Conservation (phyloP, 306 rosid genomes). For the Morella rubra region DNA sequence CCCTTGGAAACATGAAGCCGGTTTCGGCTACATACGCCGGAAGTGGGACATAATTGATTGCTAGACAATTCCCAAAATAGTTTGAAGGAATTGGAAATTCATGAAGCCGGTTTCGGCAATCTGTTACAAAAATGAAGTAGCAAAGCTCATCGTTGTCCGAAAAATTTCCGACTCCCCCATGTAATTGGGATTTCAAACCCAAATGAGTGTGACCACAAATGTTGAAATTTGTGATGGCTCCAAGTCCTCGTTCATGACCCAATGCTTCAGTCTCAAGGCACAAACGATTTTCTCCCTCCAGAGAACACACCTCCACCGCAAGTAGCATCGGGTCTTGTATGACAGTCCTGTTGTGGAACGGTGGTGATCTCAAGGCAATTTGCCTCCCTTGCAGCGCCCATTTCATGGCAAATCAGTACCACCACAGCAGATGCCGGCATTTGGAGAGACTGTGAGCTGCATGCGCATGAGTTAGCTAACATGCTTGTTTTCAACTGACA, state of each 20-base stretch:
- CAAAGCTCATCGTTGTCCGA: neutral
- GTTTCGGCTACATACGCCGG: neutral
- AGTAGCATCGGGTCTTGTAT: slow-evolving; percentile 29
- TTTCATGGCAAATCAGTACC: slow-evolving; percentile 20
- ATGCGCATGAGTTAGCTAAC: slow-evolving; percentile 20
- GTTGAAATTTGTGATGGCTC: slow-evolving; percentile 24
- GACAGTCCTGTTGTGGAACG: slow-evolving; percentile 21
- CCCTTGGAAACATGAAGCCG: too few species aligned
- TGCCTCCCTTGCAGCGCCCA: slow-evolving; percentile 21
- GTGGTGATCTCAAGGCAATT: slow-evolving; percentile 10
- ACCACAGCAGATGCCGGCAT: slow-evolving; percentile 19
- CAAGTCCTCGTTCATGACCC: neutral
- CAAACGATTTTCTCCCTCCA: slow-evolving; percentile 15
- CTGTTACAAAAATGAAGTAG: neutral
- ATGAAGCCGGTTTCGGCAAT: neutral
- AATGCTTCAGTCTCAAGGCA: slow-evolving; percentile 24
- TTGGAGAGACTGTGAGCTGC: slow-evolving; percentile 29
- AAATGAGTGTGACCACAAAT: slow-evolving; percentile 34
- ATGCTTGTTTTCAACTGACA: neutral
- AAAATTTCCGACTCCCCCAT: neutral
- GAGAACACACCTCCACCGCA: neutral
- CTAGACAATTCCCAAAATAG: slow-evolving; percentile 32
- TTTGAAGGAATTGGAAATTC: slow-evolving; percentile 15
- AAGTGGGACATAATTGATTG: neutral
- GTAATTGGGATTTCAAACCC: slow-evolving; percentile 29